These are phyloP conservation scores for Persicaria tinctoria DNA, from an alignment of 148 eudicot species.

Conservation along the genomic window DNA sequence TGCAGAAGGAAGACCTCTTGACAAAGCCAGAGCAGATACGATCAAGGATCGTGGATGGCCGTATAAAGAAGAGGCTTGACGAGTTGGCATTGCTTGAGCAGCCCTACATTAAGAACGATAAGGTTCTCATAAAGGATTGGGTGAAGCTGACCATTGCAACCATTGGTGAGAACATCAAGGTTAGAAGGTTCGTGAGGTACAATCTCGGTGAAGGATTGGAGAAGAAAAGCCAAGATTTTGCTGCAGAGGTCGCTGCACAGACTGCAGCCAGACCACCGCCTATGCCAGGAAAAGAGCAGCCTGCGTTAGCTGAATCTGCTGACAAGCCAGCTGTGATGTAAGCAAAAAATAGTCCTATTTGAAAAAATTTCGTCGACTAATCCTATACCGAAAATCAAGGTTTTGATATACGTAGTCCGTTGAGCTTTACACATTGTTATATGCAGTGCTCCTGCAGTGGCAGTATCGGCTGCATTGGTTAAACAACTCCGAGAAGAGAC, in stretches of 20 bases:
- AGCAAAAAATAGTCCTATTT: conserved; percentile 15
- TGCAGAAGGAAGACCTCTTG: conserved; percentile 89
- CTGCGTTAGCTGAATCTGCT: conserved; percentile 35
- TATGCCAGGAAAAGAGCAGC: conserved; percentile 39
- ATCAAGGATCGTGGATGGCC: conserved; percentile 81
- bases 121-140: conserved; percentile 73
- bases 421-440: background rate
- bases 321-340: conserved; percentile 40
- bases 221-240: conserved; percentile 88
- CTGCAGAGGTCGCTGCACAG: conserved; percentile 98
- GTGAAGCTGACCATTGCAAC: conserved; percentile 93
- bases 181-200: conserved; percentile 65
- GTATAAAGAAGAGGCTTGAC: conserved; percentile 81
- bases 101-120: conserved; percentile 87
- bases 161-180: conserved; percentile 89
- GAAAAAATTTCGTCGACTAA: background rate
- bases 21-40: conserved; percentile 91
- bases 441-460: conserved; percentile 52
- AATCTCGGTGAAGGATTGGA: conserved; percentile 92
- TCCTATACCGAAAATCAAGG: background rate
- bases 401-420: background rate
- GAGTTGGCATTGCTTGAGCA: conserved; percentile 94
- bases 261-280: conserved; percentile 60
- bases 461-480: conserved; percentile 80
- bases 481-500: conserved; percentile 90